phyloP scores from a whole-genome alignment of 1,284 basidiomycete species.

The Malassezia furfur region DNA sequence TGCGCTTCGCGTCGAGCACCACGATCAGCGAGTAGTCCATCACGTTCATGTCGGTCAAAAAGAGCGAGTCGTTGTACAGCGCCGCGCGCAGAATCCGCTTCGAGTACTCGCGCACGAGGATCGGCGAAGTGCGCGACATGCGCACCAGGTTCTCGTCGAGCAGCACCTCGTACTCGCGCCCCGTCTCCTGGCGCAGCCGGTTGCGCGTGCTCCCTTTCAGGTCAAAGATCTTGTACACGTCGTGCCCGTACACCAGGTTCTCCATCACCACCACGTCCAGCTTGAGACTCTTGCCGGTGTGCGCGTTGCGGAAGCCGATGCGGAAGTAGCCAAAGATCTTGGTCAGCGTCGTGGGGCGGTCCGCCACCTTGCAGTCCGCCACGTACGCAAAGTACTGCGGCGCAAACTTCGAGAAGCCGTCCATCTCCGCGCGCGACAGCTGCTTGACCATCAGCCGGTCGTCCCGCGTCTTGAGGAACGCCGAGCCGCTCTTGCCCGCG shows the following conservation, averaged over 20 bases:
- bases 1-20: conserved; percentile 56
- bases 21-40: conserved; percentile 99
- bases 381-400: conserved; percentile 97
- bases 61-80: conserved; percentile 74
- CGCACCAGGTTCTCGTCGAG: conserved; percentile 85
- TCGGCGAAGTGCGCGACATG: conserved; percentile 56
- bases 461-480: conserved; percentile 80
- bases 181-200: conserved; percentile 70
- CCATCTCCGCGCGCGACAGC: conserved; percentile 78
- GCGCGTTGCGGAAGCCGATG: conserved; percentile 77
- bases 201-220: conserved; percentile 45
- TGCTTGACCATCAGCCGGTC: conserved; percentile 98
- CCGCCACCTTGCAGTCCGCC: conserved; percentile 52
- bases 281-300: conserved; percentile 66
- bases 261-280: conserved; percentile 96
- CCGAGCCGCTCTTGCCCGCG: conserved; percentile 92
- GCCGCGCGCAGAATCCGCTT: conserved; percentile 84
- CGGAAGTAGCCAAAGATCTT: conserved; percentile 98
- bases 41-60: conserved; percentile 77
- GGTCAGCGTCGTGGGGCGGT: conserved; percentile 86
- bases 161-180: conserved; percentile 76
- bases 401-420: conserved; percentile 91
- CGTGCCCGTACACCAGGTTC: conserved; percentile 85
- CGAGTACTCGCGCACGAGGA: conserved; percentile 88
- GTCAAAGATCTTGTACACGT: conserved; percentile 60